Percentiles rank a stretch among this genome's conserved stretches.
These are phyloP conservation scores for Lasiodiplodia citricola DNA, from an alignment of 2,329 filamentous ascomycete genomes.

Conservation along the genomic window DNA sequence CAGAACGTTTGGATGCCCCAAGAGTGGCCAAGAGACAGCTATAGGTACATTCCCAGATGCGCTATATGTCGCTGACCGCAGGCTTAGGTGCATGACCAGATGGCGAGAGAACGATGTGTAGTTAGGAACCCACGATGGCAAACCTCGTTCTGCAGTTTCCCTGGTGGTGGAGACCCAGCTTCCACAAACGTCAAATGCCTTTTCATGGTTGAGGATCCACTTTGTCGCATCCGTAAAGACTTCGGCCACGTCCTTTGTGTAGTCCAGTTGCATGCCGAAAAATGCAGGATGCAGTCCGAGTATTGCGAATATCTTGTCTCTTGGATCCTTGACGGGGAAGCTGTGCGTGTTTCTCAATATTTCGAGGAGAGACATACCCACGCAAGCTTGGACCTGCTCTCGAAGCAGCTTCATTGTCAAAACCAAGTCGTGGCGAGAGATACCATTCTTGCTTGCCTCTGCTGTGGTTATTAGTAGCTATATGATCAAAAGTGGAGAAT, in stretches of 20 bases:
- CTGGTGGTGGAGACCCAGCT: slow-evolving; percentile 27
- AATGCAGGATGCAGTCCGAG: slow-evolving; percentile 27
- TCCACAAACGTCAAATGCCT: slow-evolving; percentile 31
- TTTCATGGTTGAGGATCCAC: slow-evolving; percentile 29
- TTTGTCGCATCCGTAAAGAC: slow-evolving; percentile 31
- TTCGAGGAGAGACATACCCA: not conserved
- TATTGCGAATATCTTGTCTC: slow-evolving; percentile 33
- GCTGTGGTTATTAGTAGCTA: slow-evolving; percentile 18
- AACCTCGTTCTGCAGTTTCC: not conserved
- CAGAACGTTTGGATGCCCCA: not conserved
- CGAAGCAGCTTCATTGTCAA: slow-evolving; percentile 17
- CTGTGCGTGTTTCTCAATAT: not conserved
- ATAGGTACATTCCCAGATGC: not conserved
- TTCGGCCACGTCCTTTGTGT: slow-evolving; percentile 22
- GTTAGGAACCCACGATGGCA: slow-evolving; percentile 35
- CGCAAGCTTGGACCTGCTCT: not conserved
- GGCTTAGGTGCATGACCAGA: not conserved
- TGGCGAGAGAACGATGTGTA: slow-evolving; percentile 15
- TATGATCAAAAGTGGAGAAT: not conserved
- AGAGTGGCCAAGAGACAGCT: not conserved
- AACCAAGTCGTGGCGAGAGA: slow-evolving; percentile 27
- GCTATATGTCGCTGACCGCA: not conserved
- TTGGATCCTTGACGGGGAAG: slow-evolving; percentile 20
- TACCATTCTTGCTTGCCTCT: slow-evolving; percentile 26
- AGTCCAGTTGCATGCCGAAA: slow-evolving; percentile 28